Percentiles rank a stretch among this genome's conserved stretches.
Conservation (phyloP, 257 asterid genomes). For the Hygrophila difformis region DNA sequence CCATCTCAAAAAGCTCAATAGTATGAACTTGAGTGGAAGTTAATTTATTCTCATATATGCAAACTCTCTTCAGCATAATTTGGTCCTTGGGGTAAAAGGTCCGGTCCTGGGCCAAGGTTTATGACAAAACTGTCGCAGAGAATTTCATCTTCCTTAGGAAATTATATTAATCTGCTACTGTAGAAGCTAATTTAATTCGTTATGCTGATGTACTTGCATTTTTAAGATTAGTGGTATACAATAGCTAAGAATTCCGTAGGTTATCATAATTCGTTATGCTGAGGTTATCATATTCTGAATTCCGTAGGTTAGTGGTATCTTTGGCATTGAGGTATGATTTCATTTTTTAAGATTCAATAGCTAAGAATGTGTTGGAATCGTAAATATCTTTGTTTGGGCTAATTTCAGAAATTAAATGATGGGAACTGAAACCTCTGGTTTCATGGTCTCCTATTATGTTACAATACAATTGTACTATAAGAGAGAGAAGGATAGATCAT, state of each 20-base stretch:
- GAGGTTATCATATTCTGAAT: no score
- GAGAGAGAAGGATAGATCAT: no score
- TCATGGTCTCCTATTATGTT: conserved; percentile 3
- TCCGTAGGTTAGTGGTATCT: not conserved
- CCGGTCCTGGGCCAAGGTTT: no score
- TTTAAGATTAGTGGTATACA: no score
- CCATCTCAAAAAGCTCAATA: not conserved
- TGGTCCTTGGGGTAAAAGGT: conserved; percentile 4
- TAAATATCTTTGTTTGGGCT: not conserved
- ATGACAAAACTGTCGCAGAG: no score
- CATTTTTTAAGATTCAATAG: no score
- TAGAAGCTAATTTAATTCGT: no score
- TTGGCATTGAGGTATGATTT: not conserved
- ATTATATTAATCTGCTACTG: no score
- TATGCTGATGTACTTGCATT: no score
- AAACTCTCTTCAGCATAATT: not conserved
- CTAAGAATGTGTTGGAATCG: not conserved
- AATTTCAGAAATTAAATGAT: not conserved
- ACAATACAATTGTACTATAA: conserved; percentile 5
- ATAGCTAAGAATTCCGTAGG: no score
- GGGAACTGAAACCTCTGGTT: not conserved
- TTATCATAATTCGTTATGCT: no score
- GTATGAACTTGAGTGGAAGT: not conserved
- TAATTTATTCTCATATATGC: not conserved
- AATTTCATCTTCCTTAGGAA: no score